Conservation (phyloP, 2,329 filamentous ascomycete genomes). For the Xylaria sp. region DNA sequence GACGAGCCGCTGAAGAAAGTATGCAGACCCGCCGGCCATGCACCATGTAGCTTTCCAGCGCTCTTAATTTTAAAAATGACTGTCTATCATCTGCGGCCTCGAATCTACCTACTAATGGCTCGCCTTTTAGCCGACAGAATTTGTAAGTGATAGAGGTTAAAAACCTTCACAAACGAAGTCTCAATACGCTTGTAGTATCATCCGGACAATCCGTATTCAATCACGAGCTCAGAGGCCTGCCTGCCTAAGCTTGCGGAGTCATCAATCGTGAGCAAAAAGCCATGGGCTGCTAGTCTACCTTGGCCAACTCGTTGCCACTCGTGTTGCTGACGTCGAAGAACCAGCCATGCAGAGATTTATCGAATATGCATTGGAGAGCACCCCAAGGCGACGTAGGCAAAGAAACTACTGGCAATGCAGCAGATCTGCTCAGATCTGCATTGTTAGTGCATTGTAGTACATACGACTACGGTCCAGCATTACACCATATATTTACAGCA, state of each 20-base stretch:
- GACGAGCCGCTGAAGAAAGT: constrained; percentile 13
- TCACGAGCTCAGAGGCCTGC: background rate
- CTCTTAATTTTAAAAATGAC: background rate
- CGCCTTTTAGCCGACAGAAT: background rate
- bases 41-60: background rate
- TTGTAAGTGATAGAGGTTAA: constrained; percentile 1
- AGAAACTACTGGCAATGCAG: background rate
- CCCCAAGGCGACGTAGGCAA: constrained; percentile 3
- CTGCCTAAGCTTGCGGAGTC: background rate
- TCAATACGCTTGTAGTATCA: background rate
- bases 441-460: background rate
- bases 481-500: background rate
- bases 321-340: constrained; percentile 29
- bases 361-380: background rate
- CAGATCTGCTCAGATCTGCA: constrained; percentile 16
- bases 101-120: constrained; percentile 3
- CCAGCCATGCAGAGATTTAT: constrained; percentile 7
- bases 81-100: background rate
- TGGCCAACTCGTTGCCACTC: constrained; percentile 13
- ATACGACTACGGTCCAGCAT: background rate
- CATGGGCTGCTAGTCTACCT: background rate
- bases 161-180: background rate
- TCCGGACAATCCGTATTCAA: constrained; percentile 9
- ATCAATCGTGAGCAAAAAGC: background rate
- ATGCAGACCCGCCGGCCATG: background rate